Conservation (phyloP, 148 eudicot species). For the Rhododendron ovatum region DNA sequence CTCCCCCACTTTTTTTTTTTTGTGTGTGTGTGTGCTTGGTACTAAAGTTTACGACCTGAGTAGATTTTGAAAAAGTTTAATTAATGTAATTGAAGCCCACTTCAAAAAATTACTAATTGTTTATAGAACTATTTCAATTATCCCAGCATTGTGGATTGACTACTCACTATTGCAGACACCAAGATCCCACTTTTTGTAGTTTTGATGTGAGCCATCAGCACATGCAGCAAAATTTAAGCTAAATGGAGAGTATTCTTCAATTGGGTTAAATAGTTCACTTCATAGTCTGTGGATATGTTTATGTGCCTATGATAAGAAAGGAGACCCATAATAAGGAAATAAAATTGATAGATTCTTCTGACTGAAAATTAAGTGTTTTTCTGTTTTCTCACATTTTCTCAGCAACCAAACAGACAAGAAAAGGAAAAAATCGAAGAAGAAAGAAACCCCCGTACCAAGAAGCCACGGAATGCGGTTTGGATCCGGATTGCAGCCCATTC, state of each 20-base stretch:
- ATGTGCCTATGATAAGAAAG: not conserved
- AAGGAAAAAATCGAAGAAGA: not conserved
- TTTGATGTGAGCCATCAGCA: not conserved
- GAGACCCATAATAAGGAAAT: not conserved
- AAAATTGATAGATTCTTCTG: not conserved
- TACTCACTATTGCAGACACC: not conserved
- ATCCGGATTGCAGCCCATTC: constrained; percentile 98
- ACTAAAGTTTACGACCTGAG: not conserved
- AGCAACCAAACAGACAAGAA: not conserved
- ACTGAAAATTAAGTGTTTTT: not conserved
- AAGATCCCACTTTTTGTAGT: not conserved
- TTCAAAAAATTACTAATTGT: too few relatives aligned
- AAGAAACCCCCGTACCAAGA: constrained; percentile 49
- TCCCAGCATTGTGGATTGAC: not conserved
- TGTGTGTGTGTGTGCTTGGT: not conserved
- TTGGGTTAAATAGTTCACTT: not conserved
- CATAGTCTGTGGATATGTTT: not conserved
- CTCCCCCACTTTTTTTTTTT: not conserved
- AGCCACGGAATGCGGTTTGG: constrained; percentile 88
- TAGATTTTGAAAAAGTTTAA: not conserved
- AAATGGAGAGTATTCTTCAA: not conserved
- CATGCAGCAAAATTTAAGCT: not conserved
- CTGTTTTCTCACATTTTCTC: not conserved
- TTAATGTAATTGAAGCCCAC: not conserved
- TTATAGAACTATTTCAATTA: not conserved